Conservation (phyloP, 2,329 filamentous ascomycete species). For the Chaetomiaceae sp. region DNA sequence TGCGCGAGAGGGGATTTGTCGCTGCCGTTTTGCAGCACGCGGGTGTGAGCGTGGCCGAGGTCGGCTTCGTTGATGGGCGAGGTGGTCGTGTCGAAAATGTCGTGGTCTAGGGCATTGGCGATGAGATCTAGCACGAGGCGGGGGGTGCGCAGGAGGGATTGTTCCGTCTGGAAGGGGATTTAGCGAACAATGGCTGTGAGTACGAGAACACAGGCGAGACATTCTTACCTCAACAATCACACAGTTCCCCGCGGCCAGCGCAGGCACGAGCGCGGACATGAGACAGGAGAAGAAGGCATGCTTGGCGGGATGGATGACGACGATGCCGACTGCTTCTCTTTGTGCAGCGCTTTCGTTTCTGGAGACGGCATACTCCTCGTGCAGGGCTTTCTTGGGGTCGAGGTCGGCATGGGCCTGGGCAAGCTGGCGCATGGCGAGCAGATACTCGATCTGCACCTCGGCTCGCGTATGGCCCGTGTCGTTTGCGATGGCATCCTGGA, state of each 20-base stretch:
- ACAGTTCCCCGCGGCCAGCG: constrained; percentile 4
- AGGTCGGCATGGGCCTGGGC: not conserved
- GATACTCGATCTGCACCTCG: constrained; percentile 3
- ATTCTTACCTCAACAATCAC: not conserved
- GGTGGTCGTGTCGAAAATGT: not conserved
- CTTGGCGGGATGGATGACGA: constrained; percentile 1
- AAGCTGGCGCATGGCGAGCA: not conserved
- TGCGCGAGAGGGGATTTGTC: not conserved
- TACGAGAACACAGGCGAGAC: too few species aligned
- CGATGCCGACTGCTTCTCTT: constrained; percentile 1
- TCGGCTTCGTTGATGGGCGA: not conserved
- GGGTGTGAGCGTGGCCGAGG: not conserved
- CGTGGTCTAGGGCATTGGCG: not conserved
- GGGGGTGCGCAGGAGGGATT: constrained; percentile 1
- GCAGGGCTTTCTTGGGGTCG: not conserved
- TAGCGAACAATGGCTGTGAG: too few species aligned
- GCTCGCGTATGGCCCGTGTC: not conserved
- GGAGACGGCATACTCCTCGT: not conserved
- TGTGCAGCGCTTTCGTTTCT: not conserved
- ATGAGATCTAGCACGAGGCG: not conserved
- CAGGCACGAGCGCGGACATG: not conserved
- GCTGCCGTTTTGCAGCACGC: constrained; percentile 2
- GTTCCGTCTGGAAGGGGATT: not conserved
- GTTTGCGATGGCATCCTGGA: constrained; percentile 1
- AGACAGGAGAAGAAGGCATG: constrained; percentile 6